Base-by-base conservation (phyloP, 1,284 basidiomycete genomes). In the Xerocomus minutiporus region DNA sequence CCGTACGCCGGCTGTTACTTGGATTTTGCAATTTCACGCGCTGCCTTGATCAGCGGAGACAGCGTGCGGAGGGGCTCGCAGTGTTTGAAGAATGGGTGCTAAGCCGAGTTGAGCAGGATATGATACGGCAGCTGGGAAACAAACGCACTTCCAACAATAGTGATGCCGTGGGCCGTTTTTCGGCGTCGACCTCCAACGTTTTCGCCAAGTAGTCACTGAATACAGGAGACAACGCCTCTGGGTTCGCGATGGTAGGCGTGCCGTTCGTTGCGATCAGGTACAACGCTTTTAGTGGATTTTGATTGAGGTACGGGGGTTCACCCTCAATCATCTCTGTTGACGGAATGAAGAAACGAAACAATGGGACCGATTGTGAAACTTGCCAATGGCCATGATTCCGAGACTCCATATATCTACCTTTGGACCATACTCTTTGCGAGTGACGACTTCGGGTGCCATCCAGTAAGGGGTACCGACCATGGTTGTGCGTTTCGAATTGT, bases 401-500 rank as follows among this genome's bases (percentile, higher is more conserved):
- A 99, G 74, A 70, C 86, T 90, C 97, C 97, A 99, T 55, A 99
- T 93, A 69, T 99, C 97, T 29, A 99, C 97, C 72, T 98, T 98
- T 4, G 96, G 92, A 0, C 96, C 97, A 67, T 99, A 99, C 75
- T 97, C 97, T 71, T 98, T 98, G 52, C 95, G 84, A 20, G 93
- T 97, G 54, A 99, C 96, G 31, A 99, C 95, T 69, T 99, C 96
- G 1, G 96, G 96, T 1, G 97, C 96, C 96, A 99, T 99, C 96
- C 96, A 99, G 70, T 98, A 99, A 1, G 97, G 97, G 7, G 97
- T 98, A 3, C 97, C 97, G 44, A 98, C 96, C 96, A 99, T 98
- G n/a, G 97, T 99, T 31, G 94, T 97, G 32, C 96, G 87, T 76
- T 98, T 98, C 5, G 94, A 84, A 59, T 90, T 84, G 7, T 86